Base-by-base conservation (phyloP, 208 protist genomes). In the Phytomonas serpens region DNA sequence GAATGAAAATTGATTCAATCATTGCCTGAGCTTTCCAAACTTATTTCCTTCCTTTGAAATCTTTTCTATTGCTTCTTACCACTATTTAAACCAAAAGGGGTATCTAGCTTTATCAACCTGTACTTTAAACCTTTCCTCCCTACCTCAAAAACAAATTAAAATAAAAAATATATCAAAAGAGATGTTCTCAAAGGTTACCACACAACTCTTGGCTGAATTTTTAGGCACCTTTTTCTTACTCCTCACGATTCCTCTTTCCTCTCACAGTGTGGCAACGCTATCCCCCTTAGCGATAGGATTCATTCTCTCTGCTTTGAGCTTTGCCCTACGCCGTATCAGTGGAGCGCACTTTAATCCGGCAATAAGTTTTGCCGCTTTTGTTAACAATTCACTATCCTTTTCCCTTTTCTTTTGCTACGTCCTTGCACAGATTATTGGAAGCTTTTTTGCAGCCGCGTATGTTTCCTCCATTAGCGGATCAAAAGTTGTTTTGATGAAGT, bases 321-420 rank as follows among this genome's bases (percentile, higher is more conserved):
- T 96, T 77, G 87, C 90, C 32, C 97, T 98, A 72, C 91, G 89
- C 67, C 93, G 96, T 79, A 90, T 98, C 61, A 93, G 86, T 71
- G 93, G 93, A 10, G 94, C 92, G 3, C 92, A 98, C 78, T 98
- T 98, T 76, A 98, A 98, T 72, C 94, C 94, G 0, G 93, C 92
- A 37, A 88, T 98, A 38, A 88, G 91, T 29, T 96, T 97, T 72
- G 88, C 90, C 57, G 86, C 84, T 11, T 90, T 93, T 69, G 81
- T 97, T 52, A 95, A 90, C 52, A 73, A 90, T 32, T 88, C 90
- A 57, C 93, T 94, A 72, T 76, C 84, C 11, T 67, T 93, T 10
- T 80, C 75, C 0, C 84, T 87, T 10, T 68, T 85, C 14, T 13
- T 94, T 0, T 69, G 81, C 33, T 98, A 97, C 75, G 76, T 95